Conservation (phyloP, 164 flowering plant species). For the Vitis labrusca region DNA sequence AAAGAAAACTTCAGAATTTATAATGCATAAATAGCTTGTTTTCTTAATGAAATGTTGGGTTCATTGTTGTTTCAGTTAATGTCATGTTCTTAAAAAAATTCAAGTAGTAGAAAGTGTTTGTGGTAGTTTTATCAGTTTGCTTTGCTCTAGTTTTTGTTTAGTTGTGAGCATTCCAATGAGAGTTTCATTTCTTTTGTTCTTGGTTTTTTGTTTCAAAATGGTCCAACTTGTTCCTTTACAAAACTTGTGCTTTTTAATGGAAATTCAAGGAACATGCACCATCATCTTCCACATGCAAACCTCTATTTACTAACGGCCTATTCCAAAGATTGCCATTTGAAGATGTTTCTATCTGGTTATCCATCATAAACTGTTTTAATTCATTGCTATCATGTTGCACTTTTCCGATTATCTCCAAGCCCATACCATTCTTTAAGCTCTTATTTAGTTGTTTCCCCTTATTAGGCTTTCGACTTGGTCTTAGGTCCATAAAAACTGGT, state of each 20-base stretch:
- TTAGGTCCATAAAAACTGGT: slow-evolving; percentile 68
- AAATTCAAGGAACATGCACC: slow-evolving; percentile 30
- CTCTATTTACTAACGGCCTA: slow-evolving; percentile 13
- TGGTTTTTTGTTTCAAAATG: too few species aligned
- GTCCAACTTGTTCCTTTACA: too few species aligned
- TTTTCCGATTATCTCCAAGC: slow-evolving; percentile 92
- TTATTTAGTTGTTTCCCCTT: slow-evolving; percentile 36
- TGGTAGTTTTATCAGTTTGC: too few species aligned
- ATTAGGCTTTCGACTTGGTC: slow-evolving; percentile 38
- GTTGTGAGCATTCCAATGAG: too few species aligned
- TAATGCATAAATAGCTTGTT: too few species aligned
- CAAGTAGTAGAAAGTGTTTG: too few species aligned
- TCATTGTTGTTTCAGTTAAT: too few species aligned
- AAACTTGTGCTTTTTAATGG: neutral
- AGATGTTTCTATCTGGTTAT: neutral
- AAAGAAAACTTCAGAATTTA: too few species aligned
- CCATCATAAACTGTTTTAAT: slow-evolving; percentile 17
- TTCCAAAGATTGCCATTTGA: slow-evolving; percentile 10
- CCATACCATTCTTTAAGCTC: slow-evolving; percentile 46
- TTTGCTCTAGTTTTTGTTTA: too few species aligned
- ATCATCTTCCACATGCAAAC: slow-evolving; percentile 17
- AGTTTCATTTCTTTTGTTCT: too few species aligned
- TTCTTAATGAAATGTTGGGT: too few species aligned
- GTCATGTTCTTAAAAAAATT: too few species aligned
- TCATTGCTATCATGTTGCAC: slow-evolving; percentile 73